Evolutionary conservation across 1,139 yeast species (phyloP).

Genomic region (Candida pseudoviswanathii): DNA sequence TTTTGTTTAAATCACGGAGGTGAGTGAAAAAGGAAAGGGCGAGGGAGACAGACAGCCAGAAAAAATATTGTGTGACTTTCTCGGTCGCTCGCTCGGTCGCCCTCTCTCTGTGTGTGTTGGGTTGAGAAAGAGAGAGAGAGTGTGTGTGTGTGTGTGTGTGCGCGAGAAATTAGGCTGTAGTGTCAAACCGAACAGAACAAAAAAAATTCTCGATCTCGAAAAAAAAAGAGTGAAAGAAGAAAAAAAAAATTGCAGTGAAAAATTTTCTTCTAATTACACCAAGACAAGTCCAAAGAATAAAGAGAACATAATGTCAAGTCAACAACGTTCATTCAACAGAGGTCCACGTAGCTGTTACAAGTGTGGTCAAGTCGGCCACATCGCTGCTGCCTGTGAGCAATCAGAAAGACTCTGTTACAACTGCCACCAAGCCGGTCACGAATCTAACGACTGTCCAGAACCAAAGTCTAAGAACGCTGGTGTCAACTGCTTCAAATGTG

Average conservation of each 20-base stretch:
- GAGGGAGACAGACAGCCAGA: too few species aligned
- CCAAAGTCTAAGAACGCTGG: slow-evolving; percentile 73
- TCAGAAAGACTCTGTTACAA: slow-evolving; percentile 88
- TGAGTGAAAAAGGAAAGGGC: not conserved
- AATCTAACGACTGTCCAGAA: slow-evolving; percentile 82
- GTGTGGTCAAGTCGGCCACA: slow-evolving; percentile 92
- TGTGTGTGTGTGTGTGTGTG: not conserved
- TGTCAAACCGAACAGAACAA: not conserved
- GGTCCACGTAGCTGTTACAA: slow-evolving; percentile 74
- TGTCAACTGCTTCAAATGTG: slow-evolving; percentile 86
- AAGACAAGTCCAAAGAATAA: slow-evolving; percentile 61
- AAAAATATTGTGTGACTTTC: slow-evolving; percentile 1
- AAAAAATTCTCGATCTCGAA: slow-evolving; percentile 2
- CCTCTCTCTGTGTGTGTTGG: too few species aligned
- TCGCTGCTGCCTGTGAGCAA: slow-evolving; percentile 85
- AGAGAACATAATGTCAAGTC: not conserved
- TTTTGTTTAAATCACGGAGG: not conserved
- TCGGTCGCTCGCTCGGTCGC: too few species aligned
- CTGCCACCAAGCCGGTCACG: slow-evolving; percentile 90
- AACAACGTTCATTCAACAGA: slow-evolving; percentile 3
- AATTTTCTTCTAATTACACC: not conserved
- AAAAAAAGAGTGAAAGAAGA: slow-evolving; percentile 4
- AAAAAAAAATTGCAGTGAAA: slow-evolving; percentile 1
- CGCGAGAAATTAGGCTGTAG: not conserved
- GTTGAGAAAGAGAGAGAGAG: too few species aligned